These are phyloP conservation scores for Ulmus americana DNA, from an alignment of 331 rosid genomes.

Conservation along the genomic window DNA sequence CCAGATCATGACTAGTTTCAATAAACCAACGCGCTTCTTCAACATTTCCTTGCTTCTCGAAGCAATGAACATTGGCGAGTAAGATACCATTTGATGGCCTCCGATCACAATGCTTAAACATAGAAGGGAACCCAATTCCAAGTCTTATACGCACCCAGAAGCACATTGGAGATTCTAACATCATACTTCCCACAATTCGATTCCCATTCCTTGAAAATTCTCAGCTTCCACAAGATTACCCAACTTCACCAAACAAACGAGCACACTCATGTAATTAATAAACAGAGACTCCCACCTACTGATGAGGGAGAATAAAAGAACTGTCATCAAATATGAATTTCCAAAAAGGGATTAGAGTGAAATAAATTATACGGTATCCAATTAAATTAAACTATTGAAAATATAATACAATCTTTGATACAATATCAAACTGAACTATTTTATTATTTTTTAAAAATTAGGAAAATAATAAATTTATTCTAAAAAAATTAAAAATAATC, in stretches of 20 bases:
- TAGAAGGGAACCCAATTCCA: constrained; percentile 44
- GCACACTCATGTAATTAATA: constrained; percentile 60
- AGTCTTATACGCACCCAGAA: constrained; percentile 86
- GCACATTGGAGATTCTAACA: constrained; percentile 70
- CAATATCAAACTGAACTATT: too few species aligned
- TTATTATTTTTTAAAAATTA: too few species aligned
- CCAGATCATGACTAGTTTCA: constrained; percentile 30
- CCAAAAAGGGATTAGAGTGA: too few species aligned
- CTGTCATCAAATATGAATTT: too few species aligned
- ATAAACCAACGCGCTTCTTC: constrained; percentile 40
- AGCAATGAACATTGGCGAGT: constrained; percentile 43
- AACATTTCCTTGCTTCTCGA: constrained; percentile 44
- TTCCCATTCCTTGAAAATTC: constrained; percentile 71
- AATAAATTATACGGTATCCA: too few species aligned
- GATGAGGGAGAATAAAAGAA: not conserved
- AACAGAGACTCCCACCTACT: constrained; percentile 51
- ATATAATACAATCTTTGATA: too few species aligned
- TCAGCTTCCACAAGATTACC: constrained; percentile 53
- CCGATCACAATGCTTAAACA: constrained; percentile 47
- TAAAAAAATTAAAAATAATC: too few species aligned
- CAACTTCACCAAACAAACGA: constrained; percentile 62
- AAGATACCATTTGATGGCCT: constrained; percentile 45
- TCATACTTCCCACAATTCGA: constrained; percentile 48
- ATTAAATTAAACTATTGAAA: too few species aligned
- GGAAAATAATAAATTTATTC: too few species aligned